phyloP scores from a whole-genome alignment of 352 stramenopile species.

The Phytopythium litorale region DNA sequence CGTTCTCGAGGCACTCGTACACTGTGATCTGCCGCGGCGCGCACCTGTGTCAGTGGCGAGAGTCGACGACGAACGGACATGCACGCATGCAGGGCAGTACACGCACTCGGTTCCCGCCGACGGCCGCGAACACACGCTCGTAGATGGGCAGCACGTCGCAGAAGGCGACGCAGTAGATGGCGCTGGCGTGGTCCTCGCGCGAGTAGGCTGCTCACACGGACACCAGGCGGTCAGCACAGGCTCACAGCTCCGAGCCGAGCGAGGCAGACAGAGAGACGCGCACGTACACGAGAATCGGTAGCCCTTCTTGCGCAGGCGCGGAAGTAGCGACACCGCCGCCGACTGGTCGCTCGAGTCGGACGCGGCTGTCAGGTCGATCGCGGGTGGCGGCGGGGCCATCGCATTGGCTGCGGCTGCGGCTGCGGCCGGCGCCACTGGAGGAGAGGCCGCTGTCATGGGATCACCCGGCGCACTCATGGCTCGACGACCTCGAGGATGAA shows the following conservation, averaged over 20 bases:
- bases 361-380: not conserved
- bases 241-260: not conserved
- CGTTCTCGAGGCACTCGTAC: slow-evolving; percentile 75
- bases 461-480: too few species aligned
- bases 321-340: slow-evolving; percentile 27
- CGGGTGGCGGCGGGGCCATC: not conserved
- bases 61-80: not conserved
- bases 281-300: slow-evolving; percentile 65
- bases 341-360: slow-evolving; percentile 4
- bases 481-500: too few species aligned
- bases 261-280: not conserved
- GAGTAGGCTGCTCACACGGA: slow-evolving; percentile 42
- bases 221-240: not conserved
- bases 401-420: too few species aligned
- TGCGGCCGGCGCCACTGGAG: not conserved
- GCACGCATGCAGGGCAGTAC: not conserved
- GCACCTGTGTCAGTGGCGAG: not conserved
- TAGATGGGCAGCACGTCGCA: slow-evolving; percentile 65
- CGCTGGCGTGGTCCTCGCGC: slow-evolving; percentile 67
- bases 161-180: slow-evolving; percentile 75
- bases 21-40: slow-evolving; percentile 44
- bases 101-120: slow-evolving; percentile 66
- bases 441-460: too few species aligned
- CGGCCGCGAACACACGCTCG: slow-evolving; percentile 68
- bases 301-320: slow-evolving; percentile 52